These are phyloP conservation scores for Pelargonium myrrhifolium DNA, from an alignment of 441 rosid genomes.

Conservation along the genomic window DNA sequence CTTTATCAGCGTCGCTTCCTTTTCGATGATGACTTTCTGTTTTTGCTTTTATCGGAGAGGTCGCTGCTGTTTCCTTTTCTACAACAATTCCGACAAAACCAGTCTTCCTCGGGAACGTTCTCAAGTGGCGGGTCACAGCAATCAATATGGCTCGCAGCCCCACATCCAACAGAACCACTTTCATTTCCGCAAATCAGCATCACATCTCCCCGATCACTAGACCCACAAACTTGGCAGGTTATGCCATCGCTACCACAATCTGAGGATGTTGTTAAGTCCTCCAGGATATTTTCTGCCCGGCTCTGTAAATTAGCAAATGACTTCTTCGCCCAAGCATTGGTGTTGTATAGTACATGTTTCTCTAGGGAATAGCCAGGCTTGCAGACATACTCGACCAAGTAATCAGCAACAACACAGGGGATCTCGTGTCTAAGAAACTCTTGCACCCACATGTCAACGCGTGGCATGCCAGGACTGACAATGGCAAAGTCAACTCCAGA, in stretches of 20 bases:
- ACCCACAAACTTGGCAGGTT: conserved; percentile 47
- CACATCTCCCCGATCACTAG: conserved; percentile 45
- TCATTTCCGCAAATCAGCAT: conserved; percentile 70
- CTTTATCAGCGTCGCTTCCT: not conserved
- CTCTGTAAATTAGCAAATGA: conserved; percentile 43
- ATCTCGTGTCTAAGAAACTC: conserved; percentile 78
- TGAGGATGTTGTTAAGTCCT: conserved; percentile 6
- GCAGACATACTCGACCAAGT: conserved; percentile 92
- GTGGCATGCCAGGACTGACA: conserved; percentile 68
- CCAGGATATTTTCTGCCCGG: conserved; percentile 34
- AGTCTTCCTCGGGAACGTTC: conserved; percentile 54
- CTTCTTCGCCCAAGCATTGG: conserved; percentile 67
- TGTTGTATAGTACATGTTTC: conserved; percentile 66
- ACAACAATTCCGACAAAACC: conserved; percentile 54
- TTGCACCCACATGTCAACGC: conserved; percentile 68
- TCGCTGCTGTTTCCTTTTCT: conserved; percentile 9
- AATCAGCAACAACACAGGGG: conserved; percentile 81
- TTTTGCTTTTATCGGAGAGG: conserved; percentile 12
- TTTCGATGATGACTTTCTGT: conserved; percentile 21
- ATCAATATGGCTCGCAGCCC: conserved; percentile 51
- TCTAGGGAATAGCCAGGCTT: conserved; percentile 82
- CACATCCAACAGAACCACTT: conserved; percentile 50
- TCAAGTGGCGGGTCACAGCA: conserved; percentile 61
- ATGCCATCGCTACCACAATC: conserved; percentile 20
- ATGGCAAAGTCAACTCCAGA: conserved; percentile 72